Base-by-base conservation (phyloP, 1,284 basidiomycete genomes). In the Rhodofomes roseus region DNA sequence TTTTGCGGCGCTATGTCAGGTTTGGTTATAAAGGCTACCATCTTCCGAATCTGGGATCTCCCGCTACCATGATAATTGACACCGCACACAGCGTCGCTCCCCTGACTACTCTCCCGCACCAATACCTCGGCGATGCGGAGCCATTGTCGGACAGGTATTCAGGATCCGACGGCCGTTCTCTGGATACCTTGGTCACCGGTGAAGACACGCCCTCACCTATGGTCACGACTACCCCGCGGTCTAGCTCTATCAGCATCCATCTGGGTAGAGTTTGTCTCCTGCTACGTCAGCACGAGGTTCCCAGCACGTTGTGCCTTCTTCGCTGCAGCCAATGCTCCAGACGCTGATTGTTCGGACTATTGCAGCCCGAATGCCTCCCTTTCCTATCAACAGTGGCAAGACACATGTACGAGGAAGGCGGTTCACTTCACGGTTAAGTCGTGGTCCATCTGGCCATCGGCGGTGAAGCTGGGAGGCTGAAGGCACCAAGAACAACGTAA, bases 251-350 rank as follows among this genome's bases (percentile, higher is more conserved):
- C 34, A 36, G 29, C 18, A 34, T 52, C 34, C 50, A 52, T 48
- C 50, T 52, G 31, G 4, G 50, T 37, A 52, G n/a, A 37, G 50
- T 34, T 37, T 23, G 27, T 20, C 50, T 37, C 34, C 50, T 37
- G 50, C 50, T 34, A 52, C 50, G 34, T 52, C 50, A 52, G 50
- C 50, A 52, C 22, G 50, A 37, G 34, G 29, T 52, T 52, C 50
- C 34, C 31, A 52, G 50, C 50, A 52, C 50, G 50, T 52, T 52
- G 29, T 14, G 14, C 25, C 22, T 44, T 44, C 46, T 48, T 48
- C 16, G 46, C 46, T 48, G 29, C 31, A 52, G 31, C 20, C 23
- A 51, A 25, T 52, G 50, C 50, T 52, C 31, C 50, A 52, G 20
- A 52, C 50, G 31, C 34, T 52, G 50, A 37, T 34, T 34, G 29